Evolutionary conservation across 208 protist genomes (phyloP), one percentile per base, ranked within the genome.

Genomic region (Crithidia expoeki): DNA sequence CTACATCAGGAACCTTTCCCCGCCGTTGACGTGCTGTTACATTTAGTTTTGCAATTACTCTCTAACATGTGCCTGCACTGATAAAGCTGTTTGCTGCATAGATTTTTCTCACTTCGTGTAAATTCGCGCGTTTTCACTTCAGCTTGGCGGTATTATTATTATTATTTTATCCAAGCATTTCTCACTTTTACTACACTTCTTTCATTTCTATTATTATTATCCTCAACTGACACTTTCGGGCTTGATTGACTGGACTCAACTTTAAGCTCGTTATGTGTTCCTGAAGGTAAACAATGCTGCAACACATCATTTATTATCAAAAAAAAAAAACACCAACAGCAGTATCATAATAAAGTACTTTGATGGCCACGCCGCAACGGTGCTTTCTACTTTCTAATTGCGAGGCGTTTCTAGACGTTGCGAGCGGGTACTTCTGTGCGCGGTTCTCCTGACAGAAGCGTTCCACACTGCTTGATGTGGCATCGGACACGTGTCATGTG

Each of bases 201-300:
- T 17, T 62, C 17, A 57, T 53, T 71, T 16, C 12, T 73, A 30
- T 59, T 57, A 63, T 67, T 68, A 56, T 64, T 38, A 58, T 71
- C 40, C 2, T 59, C 34, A 14, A 44, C 21, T 16, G 34, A 32
- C 30, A 28, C 42, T 65, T 34, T 53, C 25, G 23, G 23, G n/a
- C 0, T 21, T 42, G 30, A n/a, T 32, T 56, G 55, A 4, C 4
- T 56, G 21, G 16, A 23, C 47, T 28, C 28, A 17, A 30, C 14
- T 23, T 23, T 52, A 3, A 52, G 47, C 47, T 52, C 9, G 5
- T 52, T 16, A 28, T 16, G 47, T 23, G 14, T 23, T 14, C 47
- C 28, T 30, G 42, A n/a, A 21, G 4, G 42, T 47, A 17, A 47
- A 21, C 4, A 47, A n/a, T 47, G 42, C 42, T 47, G 42, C 42